Percentiles rank a stretch among this genome's conserved stretches.
These are phyloP conservation scores for Pholiota adiposa DNA, from an alignment of 1,284 basidiomycete species.

Conservation along the genomic window DNA sequence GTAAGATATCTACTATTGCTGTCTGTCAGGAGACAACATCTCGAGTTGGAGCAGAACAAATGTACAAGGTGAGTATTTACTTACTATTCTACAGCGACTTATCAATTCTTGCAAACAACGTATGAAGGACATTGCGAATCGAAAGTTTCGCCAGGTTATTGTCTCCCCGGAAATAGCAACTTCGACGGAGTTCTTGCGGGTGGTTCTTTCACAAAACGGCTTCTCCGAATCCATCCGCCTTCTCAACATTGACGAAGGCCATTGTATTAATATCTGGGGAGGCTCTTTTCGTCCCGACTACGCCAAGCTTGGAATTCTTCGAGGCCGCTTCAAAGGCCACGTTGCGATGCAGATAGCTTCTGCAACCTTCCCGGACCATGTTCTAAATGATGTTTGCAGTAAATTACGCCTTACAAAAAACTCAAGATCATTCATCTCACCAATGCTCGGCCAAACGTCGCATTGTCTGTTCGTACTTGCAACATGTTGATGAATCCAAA, in stretches of 20 bases:
- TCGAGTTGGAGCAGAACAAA: conserved; percentile 4
- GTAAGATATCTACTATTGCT: conserved; percentile 13
- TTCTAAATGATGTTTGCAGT: conserved; percentile 16
- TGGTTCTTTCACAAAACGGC: background rate
- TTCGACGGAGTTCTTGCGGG: conserved; percentile 11
- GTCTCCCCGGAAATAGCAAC: conserved; percentile 22
- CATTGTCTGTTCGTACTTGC: conserved; percentile 21
- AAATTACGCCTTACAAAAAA: conserved; percentile 14
- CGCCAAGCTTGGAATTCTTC: conserved; percentile 17
- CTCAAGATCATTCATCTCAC: conserved; percentile 8
- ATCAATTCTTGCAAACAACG: background rate
- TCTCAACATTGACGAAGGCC: conserved; percentile 21
- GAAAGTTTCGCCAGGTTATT: conserved; percentile 17
- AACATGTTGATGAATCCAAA: conserved; percentile 14
- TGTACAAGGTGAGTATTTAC: conserved; percentile 10
- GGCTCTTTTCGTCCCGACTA: conserved; percentile 21
- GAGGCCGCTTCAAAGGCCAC: conserved; percentile 1
- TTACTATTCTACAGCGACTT: background rate
- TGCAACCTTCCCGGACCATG: conserved; percentile 9
- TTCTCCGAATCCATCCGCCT: conserved; percentile 12
- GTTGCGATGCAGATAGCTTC: background rate
- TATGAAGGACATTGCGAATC: conserved; percentile 12
- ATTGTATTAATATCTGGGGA: conserved; percentile 23
- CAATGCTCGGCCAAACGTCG: conserved; percentile 22
- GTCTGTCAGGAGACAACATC: conserved; percentile 16